A percentile compares a stretch with the other conserved stretches of the same genome.
These are phyloP conservation scores for Alliaria petiolata DNA, from an alignment of 345 rosid genomes.

Conservation along the genomic window DNA sequence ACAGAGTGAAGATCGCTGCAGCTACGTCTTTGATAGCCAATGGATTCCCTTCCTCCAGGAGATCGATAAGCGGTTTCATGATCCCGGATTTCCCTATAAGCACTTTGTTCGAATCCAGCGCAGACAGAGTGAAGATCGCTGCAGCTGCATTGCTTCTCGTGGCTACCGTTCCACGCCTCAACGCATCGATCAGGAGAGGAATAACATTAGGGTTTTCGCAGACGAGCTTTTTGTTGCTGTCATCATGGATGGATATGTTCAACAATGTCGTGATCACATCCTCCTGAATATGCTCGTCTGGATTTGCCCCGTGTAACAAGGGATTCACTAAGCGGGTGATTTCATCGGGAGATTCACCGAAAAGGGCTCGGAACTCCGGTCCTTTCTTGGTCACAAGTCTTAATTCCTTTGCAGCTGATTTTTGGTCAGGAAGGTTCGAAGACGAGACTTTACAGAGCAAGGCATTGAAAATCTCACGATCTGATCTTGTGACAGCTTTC, in stretches of 20 bases:
- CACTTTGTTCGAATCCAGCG: conserved; percentile 79
- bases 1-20: conserved; percentile 83
- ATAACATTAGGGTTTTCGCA: conserved; percentile 77
- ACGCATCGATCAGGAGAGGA: conserved; percentile 67
- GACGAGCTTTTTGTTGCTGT: conserved; percentile 84
- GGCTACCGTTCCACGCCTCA: conserved; percentile 60
- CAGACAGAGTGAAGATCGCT: conserved; percentile 77
- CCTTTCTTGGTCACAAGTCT: conserved; percentile 61
- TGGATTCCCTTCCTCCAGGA: conserved; percentile 78
- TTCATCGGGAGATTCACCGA: conserved; percentile 57
- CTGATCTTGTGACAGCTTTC: conserved; percentile 53
- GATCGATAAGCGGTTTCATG: conserved; percentile 66
- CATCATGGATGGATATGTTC: conserved; percentile 90
- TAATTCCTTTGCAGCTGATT: conserved; percentile 77
- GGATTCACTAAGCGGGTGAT: conserved; percentile 65
- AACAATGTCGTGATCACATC: conserved; percentile 83
- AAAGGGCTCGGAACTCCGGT: conserved; percentile 73
- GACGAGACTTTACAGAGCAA: conserved; percentile 63
- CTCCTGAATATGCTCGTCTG: conserved; percentile 69
- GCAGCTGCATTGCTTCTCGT: conserved; percentile 96
- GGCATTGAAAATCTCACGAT: conserved; percentile 54
- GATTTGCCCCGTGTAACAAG: conserved; percentile 41
- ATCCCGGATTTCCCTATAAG: conserved; percentile 79
- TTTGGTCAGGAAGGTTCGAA: conserved; percentile 45
- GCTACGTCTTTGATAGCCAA: conserved; percentile 81